A percentile compares a stretch with the other conserved stretches of the same genome.
phyloP scores from a whole-genome alignment of 441 rosid species.

The Adansonia madagascariensis region DNA sequence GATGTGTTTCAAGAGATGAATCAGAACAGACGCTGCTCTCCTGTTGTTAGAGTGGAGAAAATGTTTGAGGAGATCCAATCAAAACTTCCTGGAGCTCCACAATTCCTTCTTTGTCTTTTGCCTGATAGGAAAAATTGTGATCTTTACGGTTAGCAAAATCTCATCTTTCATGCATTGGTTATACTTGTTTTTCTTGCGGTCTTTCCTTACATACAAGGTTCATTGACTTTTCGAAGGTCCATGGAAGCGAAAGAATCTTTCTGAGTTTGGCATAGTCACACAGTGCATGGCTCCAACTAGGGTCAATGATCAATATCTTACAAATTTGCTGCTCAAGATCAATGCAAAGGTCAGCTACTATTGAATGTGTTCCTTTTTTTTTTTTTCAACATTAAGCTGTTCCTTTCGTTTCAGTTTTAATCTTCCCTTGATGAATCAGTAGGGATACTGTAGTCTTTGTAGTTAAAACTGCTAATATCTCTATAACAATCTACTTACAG shows the following conservation, averaged over 20 bases:
- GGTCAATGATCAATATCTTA: constrained; percentile 58
- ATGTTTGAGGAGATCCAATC: constrained; percentile 48
- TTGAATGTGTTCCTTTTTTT: neutral
- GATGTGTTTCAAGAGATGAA: constrained; percentile 45
- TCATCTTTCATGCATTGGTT: neutral
- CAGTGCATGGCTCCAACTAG: constrained; percentile 61
- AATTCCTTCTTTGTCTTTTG: constrained; percentile 57
- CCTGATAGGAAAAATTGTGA: constrained; percentile 61
- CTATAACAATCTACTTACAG: constrained; percentile 35
- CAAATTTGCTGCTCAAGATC: constrained; percentile 59
- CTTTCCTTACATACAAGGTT: neutral
- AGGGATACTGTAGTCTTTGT: neutral
- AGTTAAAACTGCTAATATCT: constrained; percentile 10
- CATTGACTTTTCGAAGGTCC: constrained; percentile 46
- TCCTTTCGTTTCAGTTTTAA: neutral
- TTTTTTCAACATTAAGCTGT: neutral
- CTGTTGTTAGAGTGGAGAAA: constrained; percentile 50
- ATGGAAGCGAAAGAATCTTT: constrained; percentile 62
- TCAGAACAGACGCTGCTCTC: constrained; percentile 36
- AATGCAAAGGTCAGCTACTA: constrained; percentile 56
- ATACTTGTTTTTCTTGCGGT: neutral
- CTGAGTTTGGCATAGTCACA: constrained; percentile 54
- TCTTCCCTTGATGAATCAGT: neutral
- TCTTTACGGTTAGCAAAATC: constrained; percentile 51
- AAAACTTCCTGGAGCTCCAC: constrained; percentile 49